Conservation (phyloP, 768 basidiomycete genomes). For the Coprinopsis cinerea region DNA sequence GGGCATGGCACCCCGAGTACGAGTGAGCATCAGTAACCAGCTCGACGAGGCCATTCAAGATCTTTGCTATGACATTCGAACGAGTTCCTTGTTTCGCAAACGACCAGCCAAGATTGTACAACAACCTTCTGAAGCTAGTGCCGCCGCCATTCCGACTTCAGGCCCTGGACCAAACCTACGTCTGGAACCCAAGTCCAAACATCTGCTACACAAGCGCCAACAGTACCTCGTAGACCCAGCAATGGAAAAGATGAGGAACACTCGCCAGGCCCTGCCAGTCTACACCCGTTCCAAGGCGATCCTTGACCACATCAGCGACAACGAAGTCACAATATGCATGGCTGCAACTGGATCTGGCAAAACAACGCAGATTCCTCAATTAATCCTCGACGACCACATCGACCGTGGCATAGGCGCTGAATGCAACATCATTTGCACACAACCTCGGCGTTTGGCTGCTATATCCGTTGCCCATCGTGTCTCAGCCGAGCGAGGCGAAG, state of each 20-base stretch:
- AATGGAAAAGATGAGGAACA: slow-evolving; percentile 59
- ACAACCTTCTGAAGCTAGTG: neutral
- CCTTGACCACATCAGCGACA: slow-evolving; percentile 57
- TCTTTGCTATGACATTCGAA: slow-evolving; percentile 60
- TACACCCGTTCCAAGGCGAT: slow-evolving; percentile 62
- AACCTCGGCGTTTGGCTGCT: slow-evolving; percentile 87
- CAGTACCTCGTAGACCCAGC: slow-evolving; percentile 55
- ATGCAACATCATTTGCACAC: slow-evolving; percentile 91
- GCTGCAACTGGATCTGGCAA: slow-evolving; percentile 91
- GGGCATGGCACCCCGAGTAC: slow-evolving; percentile 64
- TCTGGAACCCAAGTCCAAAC: slow-evolving; percentile 47
- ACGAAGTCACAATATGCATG: slow-evolving; percentile 87
- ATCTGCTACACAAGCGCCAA: slow-evolving; percentile 47
- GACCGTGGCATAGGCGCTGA: slow-evolving; percentile 69
- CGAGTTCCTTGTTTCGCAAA: slow-evolving; percentile 60
- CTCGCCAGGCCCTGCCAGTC: slow-evolving; percentile 70
- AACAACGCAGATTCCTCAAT: slow-evolving; percentile 91
- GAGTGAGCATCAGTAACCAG: slow-evolving; percentile 54
- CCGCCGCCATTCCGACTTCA: slow-evolving; percentile 5
- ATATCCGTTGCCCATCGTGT: slow-evolving; percentile 90
- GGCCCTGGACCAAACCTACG: neutral
- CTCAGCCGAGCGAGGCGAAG: slow-evolving; percentile 79
- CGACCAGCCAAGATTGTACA: slow-evolving; percentile 37
- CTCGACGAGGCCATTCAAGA: slow-evolving; percentile 70
- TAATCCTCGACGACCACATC: slow-evolving; percentile 83